phyloP scores from a whole-genome alignment of 2,329 filamentous ascomycete species.

The Pyrenophora graminea region DNA sequence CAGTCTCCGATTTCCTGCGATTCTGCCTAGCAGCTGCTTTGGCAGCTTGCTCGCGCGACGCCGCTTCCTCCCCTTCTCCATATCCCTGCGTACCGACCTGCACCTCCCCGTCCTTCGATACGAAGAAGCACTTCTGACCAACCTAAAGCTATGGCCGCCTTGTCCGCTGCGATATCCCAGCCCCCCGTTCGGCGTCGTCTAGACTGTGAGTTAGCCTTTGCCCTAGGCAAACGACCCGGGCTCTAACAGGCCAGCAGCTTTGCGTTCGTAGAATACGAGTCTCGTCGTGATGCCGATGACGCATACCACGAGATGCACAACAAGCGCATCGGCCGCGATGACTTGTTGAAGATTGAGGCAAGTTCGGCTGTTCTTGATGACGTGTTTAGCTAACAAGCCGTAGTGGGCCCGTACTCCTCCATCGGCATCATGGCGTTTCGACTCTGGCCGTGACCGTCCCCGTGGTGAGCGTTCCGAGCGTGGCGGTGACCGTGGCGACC shows the following conservation, averaged over 20 bases:
- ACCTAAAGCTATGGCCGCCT: constrained; percentile 85
- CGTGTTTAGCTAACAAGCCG: constrained; percentile 22
- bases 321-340: constrained; percentile 94
- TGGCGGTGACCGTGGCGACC: constrained; percentile 62
- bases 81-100: constrained; percentile 2
- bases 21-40: not conserved
- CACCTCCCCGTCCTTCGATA: constrained; percentile 14
- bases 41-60: constrained; percentile 8
- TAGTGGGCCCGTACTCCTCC: constrained; percentile 98
- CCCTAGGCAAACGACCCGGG: constrained; percentile 2
- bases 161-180: constrained; percentile 97
- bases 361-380: constrained; percentile 4
- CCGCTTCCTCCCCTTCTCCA: constrained; percentile 28
- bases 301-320: constrained; percentile 99
- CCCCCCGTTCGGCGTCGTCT: constrained; percentile 88
- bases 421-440: constrained; percentile 97
- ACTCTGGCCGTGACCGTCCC: constrained; percentile 65
- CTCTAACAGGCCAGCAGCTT: constrained; percentile 67
- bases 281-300: constrained; percentile 95
- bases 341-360: constrained; percentile 97
- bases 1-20: constrained; percentile 9
- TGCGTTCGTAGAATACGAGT: constrained; percentile 99
- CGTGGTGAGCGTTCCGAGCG: constrained; percentile 62
- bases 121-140: constrained; percentile 50
- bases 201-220: constrained; percentile 76